Base-by-base conservation (phyloP, 2,329 filamentous ascomycete species). In the Penicillium polonicum region DNA sequence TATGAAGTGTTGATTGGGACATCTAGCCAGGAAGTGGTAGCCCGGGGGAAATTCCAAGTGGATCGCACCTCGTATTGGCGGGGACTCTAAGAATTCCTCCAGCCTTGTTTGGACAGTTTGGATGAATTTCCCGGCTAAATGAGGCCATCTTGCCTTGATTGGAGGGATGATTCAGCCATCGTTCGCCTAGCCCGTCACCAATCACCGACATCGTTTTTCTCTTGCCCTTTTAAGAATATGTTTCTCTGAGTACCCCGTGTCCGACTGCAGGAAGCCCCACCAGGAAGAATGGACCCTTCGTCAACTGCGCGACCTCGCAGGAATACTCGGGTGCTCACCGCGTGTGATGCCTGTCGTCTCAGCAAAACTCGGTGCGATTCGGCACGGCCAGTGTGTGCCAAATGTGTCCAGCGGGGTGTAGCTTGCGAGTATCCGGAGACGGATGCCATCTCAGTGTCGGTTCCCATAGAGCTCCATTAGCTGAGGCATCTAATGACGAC, bases 1-100 rank as follows among this genome's bases (percentile, higher is more conserved):
- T 79, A 78, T 53, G 68, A 72, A 27, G 69, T 77, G n/a, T 64
- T 74, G 35, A 70, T 78, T 42, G 75, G 72, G 3, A 72, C 61
- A 8, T 69, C 68, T 9, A 69, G 67, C 51, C 55, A 61, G 29
- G 52, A 67, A 31, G 58, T 70, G 43, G 49, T 68, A 12, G 60
- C 64, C 5, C 57, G 51, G 35, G 65, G 65, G 5, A 41, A 48
- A 19, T 65, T 69, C 43, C 48, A 33, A 42, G 63, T 70, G 38
- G 51, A 57, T 19, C 53, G 52, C 49, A 69, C 65, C 17, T 57
- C 54, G 15, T 63, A 67, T 58, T 70, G 66, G 68, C 55, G 56
- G 42, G 68, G 65, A n/a, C 60, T 68, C 8, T 60, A 36, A 50
- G 15, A 5, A 35, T 41, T 41, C 44, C 29, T 46, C 48, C 42